Evolutionary conservation across 208 protist genomes (phyloP), one percentile per base, ranked within the genome.

Genomic region (Acanthamoeba culbertsoni): DNA sequence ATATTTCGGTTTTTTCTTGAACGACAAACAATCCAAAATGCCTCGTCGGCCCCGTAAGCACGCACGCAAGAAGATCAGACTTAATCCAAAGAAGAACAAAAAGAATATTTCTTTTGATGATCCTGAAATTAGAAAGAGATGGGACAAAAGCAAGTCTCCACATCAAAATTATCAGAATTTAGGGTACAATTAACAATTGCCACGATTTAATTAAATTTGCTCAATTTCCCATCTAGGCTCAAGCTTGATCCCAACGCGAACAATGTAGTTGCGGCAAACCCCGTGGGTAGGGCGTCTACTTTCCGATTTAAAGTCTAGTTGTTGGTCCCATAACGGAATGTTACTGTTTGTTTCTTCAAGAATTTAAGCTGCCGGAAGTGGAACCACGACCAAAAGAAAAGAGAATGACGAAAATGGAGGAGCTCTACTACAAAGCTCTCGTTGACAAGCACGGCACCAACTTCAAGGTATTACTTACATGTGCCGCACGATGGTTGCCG

Each of bases 91-190:
- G 62, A 71, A 71, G 62, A 71, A 71, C 62, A 71, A 71, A 33
- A 71, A 71, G 62, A 71, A 71, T 12, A 16, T 71, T n/a, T 10
- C 33, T n/a, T 71, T 71, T 16, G 62, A 71, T 10, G 62, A 71
- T 35, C 28, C 62, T n/a, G 62, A 71, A 33, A 71, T 71, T 33
- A 31, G 28, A 71, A 71, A 71, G 62, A n/a, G 62, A 23, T 71
- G 62, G 62, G 62, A 71, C 62, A 71, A 71, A 33, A n/a, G 28
- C 62, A 71, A 71, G 40, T 71, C 62, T 7, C 62, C 62, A 33
- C 62, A 71, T n/a, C 62, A 71, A 71, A 71, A 71, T 71, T 71
- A 71, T 71, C 62, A 37, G 8, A 71, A 71, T 71, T 33, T 71
- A 8, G 62, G 62, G 62, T 71, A 63, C 57, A 23, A 8, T 55